Evolutionary conservation across 1,284 basidiomycete species (phyloP).

Genomic region (Inonotus hispidus): DNA sequence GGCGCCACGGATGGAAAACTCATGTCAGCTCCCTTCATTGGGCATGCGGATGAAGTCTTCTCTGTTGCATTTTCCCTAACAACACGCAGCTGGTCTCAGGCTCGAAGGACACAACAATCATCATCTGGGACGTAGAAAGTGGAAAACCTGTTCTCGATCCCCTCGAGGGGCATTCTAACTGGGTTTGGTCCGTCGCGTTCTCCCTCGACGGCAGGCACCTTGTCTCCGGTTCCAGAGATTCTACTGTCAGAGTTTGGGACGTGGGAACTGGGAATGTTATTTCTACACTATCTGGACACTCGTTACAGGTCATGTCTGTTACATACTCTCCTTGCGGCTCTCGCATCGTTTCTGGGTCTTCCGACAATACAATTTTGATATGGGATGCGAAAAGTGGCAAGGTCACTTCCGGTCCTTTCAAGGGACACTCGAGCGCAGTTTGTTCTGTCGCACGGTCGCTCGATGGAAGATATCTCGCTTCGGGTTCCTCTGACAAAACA

Average conservation of each 20-base stretch:
- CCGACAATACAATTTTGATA: not conserved
- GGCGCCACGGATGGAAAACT: not conserved
- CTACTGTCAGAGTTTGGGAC: not conserved
- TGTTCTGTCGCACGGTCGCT: not conserved
- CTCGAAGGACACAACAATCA: slow-evolving; percentile 13
- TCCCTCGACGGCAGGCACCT: not conserved
- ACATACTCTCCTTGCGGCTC: slow-evolving; percentile 18
- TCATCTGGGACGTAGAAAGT: not conserved
- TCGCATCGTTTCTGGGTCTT: slow-evolving; percentile 6
- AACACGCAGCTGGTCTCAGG: slow-evolving; percentile 21
- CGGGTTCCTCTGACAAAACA: slow-evolving; percentile 15
- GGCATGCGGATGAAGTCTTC: slow-evolving; percentile 1
- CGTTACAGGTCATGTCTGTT: not conserved
- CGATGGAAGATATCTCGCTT: not conserved
- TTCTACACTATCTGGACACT: not conserved
- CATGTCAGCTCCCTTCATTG: slow-evolving; percentile 8
- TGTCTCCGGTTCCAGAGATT: not conserved
- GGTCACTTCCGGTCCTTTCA: not conserved
- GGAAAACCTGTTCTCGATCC: not conserved
- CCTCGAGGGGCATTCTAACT: not conserved
- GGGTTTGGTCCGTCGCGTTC: slow-evolving; percentile 3
- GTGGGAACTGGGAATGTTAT: not conserved
- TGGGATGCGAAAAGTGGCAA: not conserved
- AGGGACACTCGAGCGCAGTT: not conserved
- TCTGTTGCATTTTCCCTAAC: not conserved